Evolutionary conservation across 2,329 filamentous ascomycete genomes (phyloP).

Genomic region (Echinosphaeria canescens): DNA sequence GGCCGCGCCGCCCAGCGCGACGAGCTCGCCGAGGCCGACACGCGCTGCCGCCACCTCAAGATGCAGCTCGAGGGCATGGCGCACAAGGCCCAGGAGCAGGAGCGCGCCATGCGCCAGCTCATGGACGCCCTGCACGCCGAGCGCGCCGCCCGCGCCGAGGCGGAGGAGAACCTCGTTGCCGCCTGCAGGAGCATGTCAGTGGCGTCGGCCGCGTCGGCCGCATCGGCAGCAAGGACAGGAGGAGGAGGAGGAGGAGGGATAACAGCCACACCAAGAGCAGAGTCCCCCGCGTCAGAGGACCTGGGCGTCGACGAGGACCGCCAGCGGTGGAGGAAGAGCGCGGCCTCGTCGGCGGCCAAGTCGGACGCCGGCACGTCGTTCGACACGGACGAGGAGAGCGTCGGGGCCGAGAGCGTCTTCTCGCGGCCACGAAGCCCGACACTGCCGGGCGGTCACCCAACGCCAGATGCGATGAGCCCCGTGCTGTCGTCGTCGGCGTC

Average conservation of each 20-base stretch:
- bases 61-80: conserved; percentile 39
- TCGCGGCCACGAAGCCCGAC: conserved; percentile 37
- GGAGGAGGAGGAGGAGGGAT: no score
- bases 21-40: conserved; percentile 31
- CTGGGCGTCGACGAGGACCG: conserved; percentile 30
- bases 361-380: conserved; percentile 19
- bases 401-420: conserved; percentile 31
- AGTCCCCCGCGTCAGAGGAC: conserved; percentile 25
- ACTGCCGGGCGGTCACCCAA: conserved; percentile 15
- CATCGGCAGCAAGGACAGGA: no score
- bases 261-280: no score
- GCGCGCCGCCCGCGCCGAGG: conserved; percentile 20
- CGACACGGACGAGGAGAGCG: conserved; percentile 28
- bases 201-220: conserved; percentile 20
- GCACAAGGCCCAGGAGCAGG: conserved; percentile 26
- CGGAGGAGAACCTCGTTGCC: no score
- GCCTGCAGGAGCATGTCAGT: conserved; percentile 7
- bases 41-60: conserved; percentile 28
- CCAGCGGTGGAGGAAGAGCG: conserved; percentile 12
- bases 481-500: conserved; percentile 4
- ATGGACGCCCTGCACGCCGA: conserved; percentile 25
- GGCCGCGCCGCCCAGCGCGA: conserved; percentile 31
- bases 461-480: conserved; percentile 2
- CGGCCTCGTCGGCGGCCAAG: conserved; percentile 17
- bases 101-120: conserved; percentile 20